Conservation (phyloP, 148 eudicot genomes). For the Spergularia bocconei region DNA sequence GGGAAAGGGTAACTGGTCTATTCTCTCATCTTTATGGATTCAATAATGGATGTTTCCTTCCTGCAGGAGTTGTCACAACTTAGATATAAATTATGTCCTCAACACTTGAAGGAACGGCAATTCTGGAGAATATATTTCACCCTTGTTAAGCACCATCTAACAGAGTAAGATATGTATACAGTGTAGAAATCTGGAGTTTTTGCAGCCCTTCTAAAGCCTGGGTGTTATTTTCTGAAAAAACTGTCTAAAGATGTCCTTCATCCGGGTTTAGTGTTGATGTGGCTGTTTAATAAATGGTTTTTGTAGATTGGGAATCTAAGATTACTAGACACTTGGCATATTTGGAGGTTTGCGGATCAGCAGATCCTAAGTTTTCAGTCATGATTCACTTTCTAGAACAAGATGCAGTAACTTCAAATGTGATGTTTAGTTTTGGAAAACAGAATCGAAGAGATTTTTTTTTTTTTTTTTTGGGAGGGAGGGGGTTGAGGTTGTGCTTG, state of each 20-base stretch:
- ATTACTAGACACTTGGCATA: no score
- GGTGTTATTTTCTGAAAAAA: neutral
- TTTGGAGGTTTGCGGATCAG: no score
- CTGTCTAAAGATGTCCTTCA: neutral
- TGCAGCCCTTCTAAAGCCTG: neutral
- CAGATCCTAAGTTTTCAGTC: no score
- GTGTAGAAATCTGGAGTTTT: neutral
- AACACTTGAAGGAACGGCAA: conserved; percentile 67
- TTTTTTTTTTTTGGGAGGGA: neutral
- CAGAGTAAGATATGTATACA: conserved; percentile 52
- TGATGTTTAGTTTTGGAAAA: neutral
- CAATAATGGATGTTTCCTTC: neutral
- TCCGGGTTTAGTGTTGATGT: neutral
- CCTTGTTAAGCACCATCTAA: conserved; percentile 58
- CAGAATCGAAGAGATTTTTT: neutral
- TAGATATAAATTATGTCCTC: conserved; percentile 76
- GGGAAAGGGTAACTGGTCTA: neutral
- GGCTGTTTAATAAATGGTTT: neutral
- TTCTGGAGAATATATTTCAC: conserved; percentile 92
- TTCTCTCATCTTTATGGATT: neutral
- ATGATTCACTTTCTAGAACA: no score
- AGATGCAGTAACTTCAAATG: no score
- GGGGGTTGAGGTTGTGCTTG: neutral
- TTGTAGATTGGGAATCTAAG: neutral
- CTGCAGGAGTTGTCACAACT: conserved; percentile 81